Base-by-base conservation (phyloP, 2,329 filamentous ascomycete genomes). In the Claviceps sp. region DNA sequence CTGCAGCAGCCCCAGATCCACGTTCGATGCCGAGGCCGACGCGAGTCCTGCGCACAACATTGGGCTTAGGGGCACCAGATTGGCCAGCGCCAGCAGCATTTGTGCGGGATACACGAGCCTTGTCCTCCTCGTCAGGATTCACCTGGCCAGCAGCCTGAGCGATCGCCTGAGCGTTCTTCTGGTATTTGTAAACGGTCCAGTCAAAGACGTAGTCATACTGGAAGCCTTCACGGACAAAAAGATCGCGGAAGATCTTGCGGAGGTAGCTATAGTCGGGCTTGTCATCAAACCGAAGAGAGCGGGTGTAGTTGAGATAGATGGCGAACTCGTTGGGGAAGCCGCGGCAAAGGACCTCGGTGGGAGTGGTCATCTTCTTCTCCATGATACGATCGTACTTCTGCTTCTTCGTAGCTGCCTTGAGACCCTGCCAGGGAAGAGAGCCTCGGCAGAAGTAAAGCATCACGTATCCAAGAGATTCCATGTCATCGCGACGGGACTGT, bases 361-460 rank as follows among this genome's bases (percentile, higher is more conserved):
- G 90, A 3, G 93, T 98, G 14, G 93, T 98, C 93, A 97, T 97
- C 88, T 98, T 98, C 85, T 98, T 98, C 80, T 98, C 93, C 91
- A 97, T 97, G 75, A 98, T 98, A 59, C 91, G 83, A 74, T 98
- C 93, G 68, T 98, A 97, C 78, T 98, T 98, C 77, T 97, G 91
- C 84, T 96, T 96, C 83, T 96, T 96, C 60, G 90, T 96, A 61
- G 91, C 91, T 75, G 91, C 91, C 82, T 96, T 96, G 51, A 96
- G 79, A 52, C 93, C 93, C 76, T 98, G 93, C 93, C 93, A 98
- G 56, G 93, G 93, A 53, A 98, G 88, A 58, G 90, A 96, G 57
- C 93, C 93, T 71, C 93, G 91, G 79, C 91, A 97, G 77, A 98
- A 98, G 80, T 98, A 98, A 57, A 98, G 86, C 90, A 98, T 97